phyloP scores from a whole-genome alignment of 2,329 filamentous ascomycete genomes.

The Microsporum canis region DNA sequence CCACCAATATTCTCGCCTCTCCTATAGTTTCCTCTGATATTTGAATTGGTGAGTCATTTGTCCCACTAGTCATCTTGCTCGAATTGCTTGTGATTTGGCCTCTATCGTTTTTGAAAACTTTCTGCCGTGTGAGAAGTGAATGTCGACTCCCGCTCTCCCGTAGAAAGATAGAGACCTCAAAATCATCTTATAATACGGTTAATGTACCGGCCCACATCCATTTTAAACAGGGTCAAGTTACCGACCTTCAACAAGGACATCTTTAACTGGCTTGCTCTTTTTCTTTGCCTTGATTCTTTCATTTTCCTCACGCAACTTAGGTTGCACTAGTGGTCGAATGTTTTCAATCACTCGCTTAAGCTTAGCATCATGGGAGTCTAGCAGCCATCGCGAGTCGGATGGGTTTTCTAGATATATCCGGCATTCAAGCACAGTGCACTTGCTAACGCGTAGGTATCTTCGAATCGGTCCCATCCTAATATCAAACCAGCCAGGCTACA shows the following conservation, averaged over 20 bases:
- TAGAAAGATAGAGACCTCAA: constrained; percentile 88
- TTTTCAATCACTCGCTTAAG: constrained; percentile 74
- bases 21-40: constrained; percentile 32
- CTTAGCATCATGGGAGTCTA: constrained; percentile 64
- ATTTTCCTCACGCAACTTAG: constrained; percentile 81
- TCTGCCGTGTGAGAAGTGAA: constrained; percentile 74
- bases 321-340: constrained; percentile 73
- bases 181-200: constrained; percentile 56
- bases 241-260: constrained; percentile 70
- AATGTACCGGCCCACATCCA: constrained; percentile 1
- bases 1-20: constrained; percentile 42
- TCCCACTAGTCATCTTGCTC: constrained; percentile 47
- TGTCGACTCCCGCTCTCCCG: constrained; percentile 77
- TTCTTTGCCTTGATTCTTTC: constrained; percentile 51
- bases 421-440: constrained; percentile 89
- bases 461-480: constrained; percentile 68
- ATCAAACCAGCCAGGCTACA: background rate
- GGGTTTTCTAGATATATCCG: constrained; percentile 94
- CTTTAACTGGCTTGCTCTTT: constrained; percentile 74
- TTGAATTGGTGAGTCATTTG: constrained; percentile 44
- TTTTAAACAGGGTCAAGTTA: background rate
- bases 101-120: constrained; percentile 54
- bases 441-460: constrained; percentile 81
- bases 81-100: constrained; percentile 51
- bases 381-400: constrained; percentile 67